Percentiles rank a stretch among this genome's conserved stretches.
Evolutionary conservation across 2,329 filamentous ascomycete species (phyloP).

Genomic region (Pseudogymnoascus sp.): DNA sequence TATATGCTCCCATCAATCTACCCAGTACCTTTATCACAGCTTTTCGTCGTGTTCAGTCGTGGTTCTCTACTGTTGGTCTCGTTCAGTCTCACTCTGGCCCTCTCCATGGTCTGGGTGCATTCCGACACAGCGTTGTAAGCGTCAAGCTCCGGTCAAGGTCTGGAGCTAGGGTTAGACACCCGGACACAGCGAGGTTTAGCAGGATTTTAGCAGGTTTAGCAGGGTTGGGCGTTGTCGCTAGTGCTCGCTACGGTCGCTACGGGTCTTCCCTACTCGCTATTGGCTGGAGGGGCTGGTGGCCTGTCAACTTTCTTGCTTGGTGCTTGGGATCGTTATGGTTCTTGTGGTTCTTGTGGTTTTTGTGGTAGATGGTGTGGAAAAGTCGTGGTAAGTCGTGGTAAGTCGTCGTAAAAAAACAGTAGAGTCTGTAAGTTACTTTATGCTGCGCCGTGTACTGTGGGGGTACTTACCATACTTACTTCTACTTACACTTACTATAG

Average conservation of each 20-base stretch:
- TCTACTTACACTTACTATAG: neutral
- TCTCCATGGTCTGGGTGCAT: neutral
- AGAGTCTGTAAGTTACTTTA: neutral
- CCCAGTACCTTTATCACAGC: neutral
- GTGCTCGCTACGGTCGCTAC: neutral
- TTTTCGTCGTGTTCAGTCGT: neutral
- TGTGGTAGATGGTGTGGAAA: neutral
- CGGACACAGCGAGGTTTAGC: neutral
- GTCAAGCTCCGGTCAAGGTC: neutral
- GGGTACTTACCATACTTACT: neutral
- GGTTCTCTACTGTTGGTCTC: neutral
- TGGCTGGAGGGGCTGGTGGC: neutral
- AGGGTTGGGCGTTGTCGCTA: neutral
- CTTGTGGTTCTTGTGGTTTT: neutral
- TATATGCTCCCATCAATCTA: neutral
- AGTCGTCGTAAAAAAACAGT: too few relatives aligned
- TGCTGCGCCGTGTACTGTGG: neutral
- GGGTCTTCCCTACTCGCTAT: too few relatives aligned
- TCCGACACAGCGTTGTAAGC: too few relatives aligned
- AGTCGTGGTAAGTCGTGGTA: neutral
- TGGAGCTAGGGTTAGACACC: conserved; percentile 2
- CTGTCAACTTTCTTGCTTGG: neutral
- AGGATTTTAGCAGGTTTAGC: neutral
- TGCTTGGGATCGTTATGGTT: neutral
- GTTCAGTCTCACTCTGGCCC: neutral